Evolutionary conservation across 2,329 filamentous ascomycete genomes (phyloP).

Genomic region (Lasiodiplodia sp.): DNA sequence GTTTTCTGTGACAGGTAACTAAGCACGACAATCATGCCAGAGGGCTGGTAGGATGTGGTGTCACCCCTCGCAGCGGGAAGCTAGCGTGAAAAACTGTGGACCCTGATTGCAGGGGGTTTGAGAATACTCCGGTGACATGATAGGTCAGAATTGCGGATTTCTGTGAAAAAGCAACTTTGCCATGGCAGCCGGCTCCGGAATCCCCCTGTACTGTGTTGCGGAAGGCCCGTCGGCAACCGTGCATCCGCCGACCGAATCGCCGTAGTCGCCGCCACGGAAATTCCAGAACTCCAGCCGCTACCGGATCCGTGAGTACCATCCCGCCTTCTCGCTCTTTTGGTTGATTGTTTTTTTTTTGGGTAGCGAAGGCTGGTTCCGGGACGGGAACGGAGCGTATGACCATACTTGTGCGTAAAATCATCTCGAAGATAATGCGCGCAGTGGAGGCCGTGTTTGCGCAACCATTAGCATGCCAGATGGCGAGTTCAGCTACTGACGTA

Average conservation of each 20-base stretch:
- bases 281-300: background rate
- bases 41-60: background rate
- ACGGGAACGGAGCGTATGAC: background rate
- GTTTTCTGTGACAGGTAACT: background rate
- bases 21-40: background rate
- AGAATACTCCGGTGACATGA: too few species aligned
- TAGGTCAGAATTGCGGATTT: too few species aligned
- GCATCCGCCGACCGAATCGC: background rate
- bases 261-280: constrained; percentile 1
- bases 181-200: background rate
- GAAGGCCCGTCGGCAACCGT: background rate
- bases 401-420: background rate
- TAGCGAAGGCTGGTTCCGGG: background rate
- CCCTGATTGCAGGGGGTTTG: too few species aligned
- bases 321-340: background rate
- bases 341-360: background rate
- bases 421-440: background rate
- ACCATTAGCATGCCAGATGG: background rate
- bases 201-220: background rate
- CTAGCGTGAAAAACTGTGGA: too few species aligned
- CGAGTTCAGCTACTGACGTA: background rate
- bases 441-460: background rate
- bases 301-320: background rate
- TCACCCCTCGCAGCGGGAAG: background rate
- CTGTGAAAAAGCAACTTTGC: background rate